These are phyloP conservation scores for Colletotrichum chlorophyti DNA, from an alignment of 2,329 filamentous ascomycete species.

Conservation along the genomic window DNA sequence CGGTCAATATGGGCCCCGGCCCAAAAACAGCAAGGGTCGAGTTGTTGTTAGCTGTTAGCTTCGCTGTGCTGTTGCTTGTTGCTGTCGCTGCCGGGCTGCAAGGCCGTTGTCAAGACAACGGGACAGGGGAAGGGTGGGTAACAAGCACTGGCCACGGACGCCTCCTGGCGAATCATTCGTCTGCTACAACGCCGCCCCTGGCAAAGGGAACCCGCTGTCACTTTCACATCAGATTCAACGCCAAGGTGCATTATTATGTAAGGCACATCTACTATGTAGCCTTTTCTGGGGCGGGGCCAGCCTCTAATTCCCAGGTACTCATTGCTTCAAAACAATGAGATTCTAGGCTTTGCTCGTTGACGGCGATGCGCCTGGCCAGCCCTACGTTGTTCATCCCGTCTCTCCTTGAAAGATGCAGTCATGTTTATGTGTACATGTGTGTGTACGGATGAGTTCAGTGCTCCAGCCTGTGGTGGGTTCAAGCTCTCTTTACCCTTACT, in stretches of 20 bases:
- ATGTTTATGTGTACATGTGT: too few relatives aligned
- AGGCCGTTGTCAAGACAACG: conserved; percentile 29
- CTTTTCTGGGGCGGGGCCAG: too few relatives aligned
- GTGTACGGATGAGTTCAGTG: too few relatives aligned
- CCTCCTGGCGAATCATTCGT: conserved; percentile 16
- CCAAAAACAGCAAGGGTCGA: conserved; percentile 29
- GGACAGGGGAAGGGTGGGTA: conserved; percentile 12
- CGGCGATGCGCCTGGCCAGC: conserved; percentile 16
- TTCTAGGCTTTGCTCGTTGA: conserved; percentile 1
- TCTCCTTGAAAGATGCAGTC: too few relatives aligned
- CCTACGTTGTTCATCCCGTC: conserved; percentile 13
- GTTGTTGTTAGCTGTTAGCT: conserved; percentile 22
- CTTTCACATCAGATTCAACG: neutral
- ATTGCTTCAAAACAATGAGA: conserved; percentile 13
- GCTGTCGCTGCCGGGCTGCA: conserved; percentile 27
- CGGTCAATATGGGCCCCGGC: conserved; percentile 27
- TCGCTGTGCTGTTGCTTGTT: conserved; percentile 16
- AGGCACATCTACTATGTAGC: too few relatives aligned
- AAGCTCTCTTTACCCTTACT: too few relatives aligned
- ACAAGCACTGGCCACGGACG: conserved; percentile 19
- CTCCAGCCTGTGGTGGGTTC: too few relatives aligned
- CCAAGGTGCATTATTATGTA: too few relatives aligned
- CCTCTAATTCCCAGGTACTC: conserved; percentile 13
- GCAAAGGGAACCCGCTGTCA: conserved; percentile 19
- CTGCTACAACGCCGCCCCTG: conserved; percentile 13